Evolutionary conservation across 352 stramenopile species (phyloP), one percentile per base, ranked within the genome.

Genomic region (Globisporangium irregulare): DNA sequence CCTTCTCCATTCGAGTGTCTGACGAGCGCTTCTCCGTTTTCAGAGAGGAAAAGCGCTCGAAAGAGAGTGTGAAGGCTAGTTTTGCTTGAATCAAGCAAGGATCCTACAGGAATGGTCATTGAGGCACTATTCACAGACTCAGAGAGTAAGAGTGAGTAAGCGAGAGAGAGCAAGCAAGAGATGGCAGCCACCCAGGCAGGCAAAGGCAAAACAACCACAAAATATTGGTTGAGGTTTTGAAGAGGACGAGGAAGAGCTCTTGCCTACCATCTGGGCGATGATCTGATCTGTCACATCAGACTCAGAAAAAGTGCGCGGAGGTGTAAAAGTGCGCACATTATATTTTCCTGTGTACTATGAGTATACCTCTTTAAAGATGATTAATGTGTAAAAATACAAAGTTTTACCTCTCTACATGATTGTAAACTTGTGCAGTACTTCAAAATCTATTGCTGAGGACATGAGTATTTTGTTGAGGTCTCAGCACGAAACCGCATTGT

Each of bases 271-370:
- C 54, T 59, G 54, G 53, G 6, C 25, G 57, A 53, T 62, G 57
- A n/a, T 62, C 57, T 51, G 57, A 62, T 51, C 57, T 62, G 57
- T 62, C 57, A 62, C 57, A 62, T 50, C 56, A 25, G 25, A 59
- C 56, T 22, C 27, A 62, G 29, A 62, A 15, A 62, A 43, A 43
- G 57, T 50, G 57, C 57, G 32, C 4, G 1, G 57, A 51, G 57
- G 32, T 50, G 57, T 51, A 43, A 61, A 61, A 32, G 53, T 38
- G 53, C 12, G 24, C 2, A 34, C 10, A 3, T 57, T 15, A 18
- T 34, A 20, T 9, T 18, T 32, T 1, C 55, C 27, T 61, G 15
- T 27, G 27, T 61, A 1, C 1, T 10, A 32, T 61, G 4, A 0
- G 6, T 6, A 20, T 0, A 27, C 56, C 56, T 61, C 24, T 27